Evolutionary conservation across 2,329 filamentous ascomycete genomes (phyloP).

Genomic region (Trichoderma sp.): DNA sequence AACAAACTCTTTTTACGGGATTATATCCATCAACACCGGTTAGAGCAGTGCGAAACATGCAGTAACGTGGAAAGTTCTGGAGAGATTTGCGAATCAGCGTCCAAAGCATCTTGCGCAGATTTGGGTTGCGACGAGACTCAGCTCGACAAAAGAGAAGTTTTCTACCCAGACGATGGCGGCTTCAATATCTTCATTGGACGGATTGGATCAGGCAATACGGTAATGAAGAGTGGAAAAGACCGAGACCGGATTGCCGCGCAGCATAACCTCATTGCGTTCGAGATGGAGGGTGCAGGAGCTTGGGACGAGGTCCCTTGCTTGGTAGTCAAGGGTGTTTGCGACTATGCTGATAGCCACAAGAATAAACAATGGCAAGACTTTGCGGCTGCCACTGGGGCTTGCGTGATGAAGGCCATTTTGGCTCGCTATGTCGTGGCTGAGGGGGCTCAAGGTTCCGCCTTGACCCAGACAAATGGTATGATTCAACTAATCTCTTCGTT

Average conservation of each 20-base stretch:
- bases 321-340: conserved; percentile 37
- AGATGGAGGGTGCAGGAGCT: conserved; percentile 35
- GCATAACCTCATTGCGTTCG: conserved; percentile 31
- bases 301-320: conserved; percentile 35
- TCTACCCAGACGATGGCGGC: conserved; percentile 7
- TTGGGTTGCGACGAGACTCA: conserved; percentile 29
- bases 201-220: conserved; percentile 39
- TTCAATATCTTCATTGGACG: conserved; percentile 38
- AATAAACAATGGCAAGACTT: conserved; percentile 38
- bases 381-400: conserved; percentile 37
- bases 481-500: background rate
- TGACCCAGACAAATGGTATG: background rate
- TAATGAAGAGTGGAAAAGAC: conserved; percentile 38
- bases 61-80: background rate
- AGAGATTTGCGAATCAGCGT: conserved; percentile 27
- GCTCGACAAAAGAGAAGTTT: conserved; percentile 16
- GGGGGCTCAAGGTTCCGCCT: background rate
- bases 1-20: conserved; percentile 30
- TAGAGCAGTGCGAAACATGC: conserved; percentile 4
- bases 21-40: conserved; percentile 33
- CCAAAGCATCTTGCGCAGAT: conserved; percentile 26
- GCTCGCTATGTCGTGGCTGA: conserved; percentile 15
- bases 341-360: conserved; percentile 43
- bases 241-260: conserved; percentile 34
- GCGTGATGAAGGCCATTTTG: conserved; percentile 31